Evolutionary conservation across 495 filamentous ascomycete species (phyloP), one percentile per base, ranked within the genome.

Genomic region (Neurospora sp.): DNA sequence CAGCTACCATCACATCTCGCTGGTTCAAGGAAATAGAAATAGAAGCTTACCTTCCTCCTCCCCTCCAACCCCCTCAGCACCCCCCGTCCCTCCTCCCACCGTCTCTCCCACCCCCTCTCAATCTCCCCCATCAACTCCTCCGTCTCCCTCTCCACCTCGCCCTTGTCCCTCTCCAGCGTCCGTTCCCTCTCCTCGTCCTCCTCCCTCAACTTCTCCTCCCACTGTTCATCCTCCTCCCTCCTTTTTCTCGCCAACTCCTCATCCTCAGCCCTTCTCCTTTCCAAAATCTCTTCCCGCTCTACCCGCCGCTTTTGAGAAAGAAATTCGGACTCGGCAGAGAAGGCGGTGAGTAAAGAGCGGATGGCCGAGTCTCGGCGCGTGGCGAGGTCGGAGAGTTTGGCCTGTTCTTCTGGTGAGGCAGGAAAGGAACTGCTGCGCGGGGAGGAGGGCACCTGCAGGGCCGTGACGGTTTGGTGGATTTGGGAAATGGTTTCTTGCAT

Each of bases 401-500:
- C 27, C 1, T 27, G 27, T 2, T 27, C 27, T 2, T 27, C 27
- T 2, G 27, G 1, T 2, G 27, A 1, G 27, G 27, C 27, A 27
- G 27, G 27, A 2, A 27, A 27, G 27, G 27, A 2, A 2, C 1
- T 2, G 27, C 27, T 2, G 27, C 2, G 27, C 27, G 27, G 27
- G 27, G 27, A 27, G 27, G 27, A 27, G 27, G n/a, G n/a, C n/a
- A n/a, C n/a, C n/a, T n/a, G n/a, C n/a, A 83, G 73, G 5, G 71
- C 69, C 4, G 73, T 76, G 27, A 84, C 48, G 9, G 82, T 80
- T 27, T 5, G 59, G 59, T 79, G 77, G 59, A 84, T 82, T 3
- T 77, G 70, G 0, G 79, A 77, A 16, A 84, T 74, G 11, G 77
- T 83, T 35, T 81, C 77, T 54, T 83, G 81, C 79, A 84, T 79